Conservation (phyloP, 2,329 filamentous ascomycete species). For the Aspergillus novoparasiticus region DNA sequence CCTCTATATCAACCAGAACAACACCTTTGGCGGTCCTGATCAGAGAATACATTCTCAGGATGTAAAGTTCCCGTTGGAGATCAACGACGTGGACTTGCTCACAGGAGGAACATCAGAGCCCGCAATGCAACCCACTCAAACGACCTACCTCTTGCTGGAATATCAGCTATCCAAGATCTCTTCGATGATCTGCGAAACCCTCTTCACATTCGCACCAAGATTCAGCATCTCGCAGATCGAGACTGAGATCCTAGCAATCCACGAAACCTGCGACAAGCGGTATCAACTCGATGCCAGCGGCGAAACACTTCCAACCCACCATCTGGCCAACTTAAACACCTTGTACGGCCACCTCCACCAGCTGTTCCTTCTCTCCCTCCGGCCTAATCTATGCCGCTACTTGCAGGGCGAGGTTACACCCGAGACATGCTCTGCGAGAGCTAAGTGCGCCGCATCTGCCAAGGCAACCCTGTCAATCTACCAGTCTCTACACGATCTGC, state of each 20-base stretch:
- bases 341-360: constrained; percentile 45
- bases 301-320: constrained; percentile 34
- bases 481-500: constrained; percentile 31
- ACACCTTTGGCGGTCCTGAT: constrained; percentile 39
- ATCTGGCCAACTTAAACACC: constrained; percentile 44
- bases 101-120: constrained; percentile 25
- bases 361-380: constrained; percentile 40
- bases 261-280: constrained; percentile 33
- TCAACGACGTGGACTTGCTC: constrained; percentile 40
- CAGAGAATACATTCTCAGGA: constrained; percentile 29
- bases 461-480: constrained; percentile 39
- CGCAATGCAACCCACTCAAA: constrained; percentile 38
- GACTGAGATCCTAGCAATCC: constrained; percentile 33
- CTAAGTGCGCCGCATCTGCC: constrained; percentile 37
- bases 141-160: constrained; percentile 45
- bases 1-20: constrained; percentile 44
- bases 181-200: constrained; percentile 37
- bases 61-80: constrained; percentile 37
- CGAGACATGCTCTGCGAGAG: constrained; percentile 31
- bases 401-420: constrained; percentile 34
- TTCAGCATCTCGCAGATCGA: constrained; percentile 30
- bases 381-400: constrained; percentile 37
- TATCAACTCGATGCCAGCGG: constrained; percentile 29
- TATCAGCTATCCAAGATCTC: constrained; percentile 41
- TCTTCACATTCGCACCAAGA: constrained; percentile 32